Evolutionary conservation across 1,284 basidiomycete genomes (phyloP).

Genomic region (Ustilago xerochloae): DNA sequence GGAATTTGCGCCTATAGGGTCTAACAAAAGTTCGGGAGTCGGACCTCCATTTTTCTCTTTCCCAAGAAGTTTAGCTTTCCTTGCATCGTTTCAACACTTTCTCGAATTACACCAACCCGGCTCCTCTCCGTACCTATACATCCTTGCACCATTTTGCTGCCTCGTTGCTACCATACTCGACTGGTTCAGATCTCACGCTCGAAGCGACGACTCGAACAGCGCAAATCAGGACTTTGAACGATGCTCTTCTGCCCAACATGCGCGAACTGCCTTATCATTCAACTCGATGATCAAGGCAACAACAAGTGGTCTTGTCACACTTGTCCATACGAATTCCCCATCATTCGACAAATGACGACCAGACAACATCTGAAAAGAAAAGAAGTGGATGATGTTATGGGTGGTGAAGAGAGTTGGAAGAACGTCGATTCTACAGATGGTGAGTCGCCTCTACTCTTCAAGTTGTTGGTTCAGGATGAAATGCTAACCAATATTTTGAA

Average conservation of each 20-base stretch:
- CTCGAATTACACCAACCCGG: not conserved
- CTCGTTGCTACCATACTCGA: too few relatives aligned
- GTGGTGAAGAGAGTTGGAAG: constrained; percentile 84
- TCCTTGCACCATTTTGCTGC: not conserved
- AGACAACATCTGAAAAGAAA: constrained; percentile 55
- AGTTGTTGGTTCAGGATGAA: not conserved
- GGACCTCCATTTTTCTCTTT: not conserved
- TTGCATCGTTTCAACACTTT: not conserved
- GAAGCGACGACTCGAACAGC: too few relatives aligned
- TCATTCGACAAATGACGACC: constrained; percentile 76
- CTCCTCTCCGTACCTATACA: too few relatives aligned
- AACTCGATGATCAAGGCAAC: constrained; percentile 72
- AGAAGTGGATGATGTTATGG: constrained; percentile 62
- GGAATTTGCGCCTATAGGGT: not conserved
- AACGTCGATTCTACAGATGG: constrained; percentile 87
- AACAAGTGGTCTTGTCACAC: constrained; percentile 95
- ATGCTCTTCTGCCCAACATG: constrained; percentile 98
- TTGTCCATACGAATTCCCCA: constrained; percentile 94
- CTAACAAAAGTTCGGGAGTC: not conserved
- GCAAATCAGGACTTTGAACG: too few relatives aligned
- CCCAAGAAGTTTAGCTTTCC: not conserved
- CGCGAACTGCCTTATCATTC: constrained; percentile 86
- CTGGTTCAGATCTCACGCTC: too few relatives aligned
- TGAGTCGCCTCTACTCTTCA: constrained; percentile 29
- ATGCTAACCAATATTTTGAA: not conserved